Evolutionary conservation across 2,329 filamentous ascomycete genomes (phyloP).

Genomic region (Penicillium sp.): DNA sequence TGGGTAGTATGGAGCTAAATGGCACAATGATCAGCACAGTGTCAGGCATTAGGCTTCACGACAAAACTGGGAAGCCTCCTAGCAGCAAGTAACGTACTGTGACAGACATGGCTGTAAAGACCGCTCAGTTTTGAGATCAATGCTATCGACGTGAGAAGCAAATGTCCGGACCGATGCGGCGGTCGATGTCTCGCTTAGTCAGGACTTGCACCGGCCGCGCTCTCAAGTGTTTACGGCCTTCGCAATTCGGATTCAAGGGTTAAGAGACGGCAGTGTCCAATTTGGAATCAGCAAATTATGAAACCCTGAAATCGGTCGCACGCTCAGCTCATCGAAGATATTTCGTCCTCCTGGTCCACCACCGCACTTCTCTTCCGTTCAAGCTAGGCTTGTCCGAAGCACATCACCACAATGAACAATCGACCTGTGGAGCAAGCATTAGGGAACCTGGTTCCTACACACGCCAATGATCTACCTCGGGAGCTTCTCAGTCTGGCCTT

Average conservation of each 20-base stretch:
- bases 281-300: neutral
- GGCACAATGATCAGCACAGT: neutral
- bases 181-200: conserved; percentile 19
- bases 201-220: conserved; percentile 7
- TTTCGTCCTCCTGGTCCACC: neutral
- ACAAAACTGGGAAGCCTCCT: no score
- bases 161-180: conserved; percentile 7
- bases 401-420: conserved; percentile 58
- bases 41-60: neutral
- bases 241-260: neutral
- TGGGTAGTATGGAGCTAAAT: conserved; percentile 73
- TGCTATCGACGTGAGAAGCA: neutral
- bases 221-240: conserved; percentile 8
- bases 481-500: conserved; percentile 69
- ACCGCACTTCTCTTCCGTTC: neutral
- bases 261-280: neutral
- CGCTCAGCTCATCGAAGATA: neutral
- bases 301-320: neutral
- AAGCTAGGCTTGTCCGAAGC: conserved; percentile 1
- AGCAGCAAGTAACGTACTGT: conserved; percentile 25
- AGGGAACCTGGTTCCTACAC: conserved; percentile 70
- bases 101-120: conserved; percentile 30
- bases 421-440: conserved; percentile 71
- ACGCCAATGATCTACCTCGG: conserved; percentile 64
- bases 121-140: neutral